Base-by-base conservation (phyloP, 106 monocot species). In the Allium fistulosum region DNA sequence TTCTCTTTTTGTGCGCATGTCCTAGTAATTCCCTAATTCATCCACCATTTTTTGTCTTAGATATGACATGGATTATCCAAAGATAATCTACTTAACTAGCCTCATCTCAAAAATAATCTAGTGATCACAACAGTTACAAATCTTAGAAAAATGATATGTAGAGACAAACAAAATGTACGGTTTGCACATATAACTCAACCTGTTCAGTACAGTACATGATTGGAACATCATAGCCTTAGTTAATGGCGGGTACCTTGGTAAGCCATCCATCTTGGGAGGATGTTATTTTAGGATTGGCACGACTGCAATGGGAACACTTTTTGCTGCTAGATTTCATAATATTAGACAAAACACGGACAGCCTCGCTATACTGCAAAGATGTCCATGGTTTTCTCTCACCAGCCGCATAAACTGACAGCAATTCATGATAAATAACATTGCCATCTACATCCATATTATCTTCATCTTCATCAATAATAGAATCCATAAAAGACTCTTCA, bases 291-390 rank as follows among this genome's bases (percentile, higher is more conserved):
- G 90, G 93, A 66, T 79, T 90, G 59, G 22, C 75, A 46, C 53
- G 80, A 0, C 62, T 58, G 63, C 99, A 99, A 68, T 87, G 78
- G 1, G 56, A 50, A 69, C 99, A 99, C 58, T 82, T 81, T 59
- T 85, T 89, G 46, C 10, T 53, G 22, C 55, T 78, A 69, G 83
- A 76, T 46, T 48, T 68, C 71, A 87, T 72, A 67, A 99, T 79
- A 46, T 67, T 71, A 7, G 50, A 50, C 13, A 92, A 64, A 74
- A 87, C 18, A 51, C 68, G 66, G 53, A 59, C 62, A 74, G 79
- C 83, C 68, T 99, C 90, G 4, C 78, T 57, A 14, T 85, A 79
- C 57, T 99, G 99, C 60, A 93, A 75, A 11, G 93, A 85, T 17
- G 96, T 92, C 86, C 88, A 97, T 9, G 58, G 59, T 8, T 51